phyloP scores from a whole-genome alignment of 768 basidiomycete species.

The Panaeolus papilionaceus region DNA sequence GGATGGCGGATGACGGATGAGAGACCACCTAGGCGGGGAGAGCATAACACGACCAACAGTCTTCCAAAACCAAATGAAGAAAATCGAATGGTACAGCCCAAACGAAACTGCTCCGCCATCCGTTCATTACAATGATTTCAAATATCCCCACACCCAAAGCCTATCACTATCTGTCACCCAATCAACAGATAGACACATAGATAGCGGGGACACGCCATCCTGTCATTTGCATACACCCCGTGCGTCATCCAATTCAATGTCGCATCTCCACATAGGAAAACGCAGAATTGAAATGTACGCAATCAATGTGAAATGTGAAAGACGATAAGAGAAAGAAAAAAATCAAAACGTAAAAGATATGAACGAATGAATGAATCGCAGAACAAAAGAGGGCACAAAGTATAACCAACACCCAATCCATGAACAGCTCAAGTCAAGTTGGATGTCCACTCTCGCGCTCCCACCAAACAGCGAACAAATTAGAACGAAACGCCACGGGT shows the following conservation, averaged over 20 bases:
- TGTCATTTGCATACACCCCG: background rate
- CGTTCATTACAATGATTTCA: no score
- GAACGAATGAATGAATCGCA: background rate
- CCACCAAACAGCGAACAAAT: background rate
- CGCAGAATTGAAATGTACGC: no score
- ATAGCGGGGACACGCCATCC: background rate
- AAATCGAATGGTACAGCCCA: background rate
- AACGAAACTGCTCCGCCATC: no score
- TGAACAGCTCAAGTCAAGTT: no score
- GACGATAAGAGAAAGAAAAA: background rate
- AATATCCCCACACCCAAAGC: background rate
- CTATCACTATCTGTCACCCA: background rate
- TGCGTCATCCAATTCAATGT: background rate
- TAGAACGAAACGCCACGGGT: no score
- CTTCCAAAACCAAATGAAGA: background rate
- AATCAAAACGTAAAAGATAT: background rate
- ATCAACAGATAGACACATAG: background rate
- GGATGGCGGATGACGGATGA: no score
- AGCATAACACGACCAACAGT: background rate
- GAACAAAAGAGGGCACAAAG: background rate
- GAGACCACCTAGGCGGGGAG: background rate
- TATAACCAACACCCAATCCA: background rate
- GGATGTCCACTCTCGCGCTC: background rate
- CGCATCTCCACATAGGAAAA: no score
- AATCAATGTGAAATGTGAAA: background rate